These are phyloP conservation scores for Eimeria acervulina DNA, from an alignment of 169 alveolate genomes.

Conservation along the genomic window DNA sequence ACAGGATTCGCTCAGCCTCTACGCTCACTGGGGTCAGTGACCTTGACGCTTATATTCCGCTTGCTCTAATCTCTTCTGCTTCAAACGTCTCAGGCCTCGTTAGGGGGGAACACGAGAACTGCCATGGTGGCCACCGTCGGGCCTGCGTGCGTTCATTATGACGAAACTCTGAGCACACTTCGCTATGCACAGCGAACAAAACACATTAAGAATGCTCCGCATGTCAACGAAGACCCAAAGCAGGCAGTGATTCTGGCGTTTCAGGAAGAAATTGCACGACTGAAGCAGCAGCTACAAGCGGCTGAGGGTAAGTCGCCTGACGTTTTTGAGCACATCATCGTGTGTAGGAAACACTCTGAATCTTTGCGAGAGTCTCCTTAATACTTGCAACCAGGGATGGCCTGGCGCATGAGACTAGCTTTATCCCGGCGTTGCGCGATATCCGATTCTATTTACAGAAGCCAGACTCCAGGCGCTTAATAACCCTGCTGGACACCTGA, in stretches of 20 bases:
- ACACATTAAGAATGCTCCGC: conserved; percentile 94
- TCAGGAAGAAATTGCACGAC: conserved; percentile 91
- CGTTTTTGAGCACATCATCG: too few species aligned
- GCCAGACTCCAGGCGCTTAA: conserved; percentile 1
- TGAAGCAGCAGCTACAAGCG: conserved; percentile 86
- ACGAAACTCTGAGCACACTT: conserved; percentile 95
- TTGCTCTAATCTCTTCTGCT: background rate
- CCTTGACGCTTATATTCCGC: background rate
- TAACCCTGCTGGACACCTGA: background rate
- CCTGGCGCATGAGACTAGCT: background rate
- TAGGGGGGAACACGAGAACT: conserved; percentile 96
- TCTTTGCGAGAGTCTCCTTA: background rate
- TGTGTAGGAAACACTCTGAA: background rate
- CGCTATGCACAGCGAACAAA: conserved; percentile 95
- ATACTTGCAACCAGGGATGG: background rate
- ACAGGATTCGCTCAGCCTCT: background rate
- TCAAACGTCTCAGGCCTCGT: conserved; percentile 88
- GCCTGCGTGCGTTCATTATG: conserved; percentile 96
- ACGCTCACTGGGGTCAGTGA: background rate
- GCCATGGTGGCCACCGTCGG: conserved; percentile 96
- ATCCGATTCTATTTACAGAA: background rate
- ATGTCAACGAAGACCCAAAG: conserved; percentile 95
- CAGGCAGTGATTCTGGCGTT: conserved; percentile 91
- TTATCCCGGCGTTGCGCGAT: background rate
- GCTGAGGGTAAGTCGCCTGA: conserved; percentile 70